A percentile compares a stretch with the other conserved stretches of the same genome.
phyloP scores from a whole-genome alignment of 2,329 filamentous ascomycete species.

The Trichoderma pleuroti region DNA sequence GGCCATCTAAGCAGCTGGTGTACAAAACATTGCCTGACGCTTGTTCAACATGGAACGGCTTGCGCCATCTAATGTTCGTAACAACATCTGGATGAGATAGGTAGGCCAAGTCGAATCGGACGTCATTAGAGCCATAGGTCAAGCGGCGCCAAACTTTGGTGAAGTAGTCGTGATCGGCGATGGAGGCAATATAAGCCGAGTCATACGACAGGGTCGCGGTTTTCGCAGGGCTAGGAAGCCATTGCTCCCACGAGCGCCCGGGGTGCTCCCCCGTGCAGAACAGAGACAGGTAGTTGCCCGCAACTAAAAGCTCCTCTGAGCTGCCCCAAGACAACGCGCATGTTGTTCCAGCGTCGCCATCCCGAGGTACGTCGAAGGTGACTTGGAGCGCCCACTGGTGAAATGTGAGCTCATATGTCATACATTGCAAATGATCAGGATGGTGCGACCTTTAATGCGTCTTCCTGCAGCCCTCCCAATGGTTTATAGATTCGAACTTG shows the following conservation, averaged over 20 bases:
- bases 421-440: not conserved
- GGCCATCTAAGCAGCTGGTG: conserved; percentile 77
- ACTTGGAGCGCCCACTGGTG: conserved; percentile 62
- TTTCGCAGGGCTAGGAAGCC: conserved; percentile 68
- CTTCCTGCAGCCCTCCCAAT: conserved; percentile 60
- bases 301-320: conserved; percentile 78
- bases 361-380: conserved; percentile 47
- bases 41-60: conserved; percentile 72
- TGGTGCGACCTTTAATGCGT: conserved; percentile 63
- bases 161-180: conserved; percentile 72
- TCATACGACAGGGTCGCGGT: conserved; percentile 81
- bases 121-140: conserved; percentile 77
- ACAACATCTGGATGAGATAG: conserved; percentile 78
- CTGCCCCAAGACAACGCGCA: conserved; percentile 76
- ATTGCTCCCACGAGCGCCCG: conserved; percentile 67
- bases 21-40: conserved; percentile 84
- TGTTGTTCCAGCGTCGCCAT: conserved; percentile 35
- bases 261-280: conserved; percentile 53
- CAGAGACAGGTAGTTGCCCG: conserved; percentile 65
- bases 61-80: conserved; percentile 83
- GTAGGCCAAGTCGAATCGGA: conserved; percentile 86
- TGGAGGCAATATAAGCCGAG: conserved; percentile 79
- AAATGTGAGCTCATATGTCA: conserved; percentile 23
- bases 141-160: conserved; percentile 91
- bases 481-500: conserved; percentile 76